Evolutionary conservation across 2,329 filamentous ascomycete genomes (phyloP).

Genomic region (Penicillium sp.): DNA sequence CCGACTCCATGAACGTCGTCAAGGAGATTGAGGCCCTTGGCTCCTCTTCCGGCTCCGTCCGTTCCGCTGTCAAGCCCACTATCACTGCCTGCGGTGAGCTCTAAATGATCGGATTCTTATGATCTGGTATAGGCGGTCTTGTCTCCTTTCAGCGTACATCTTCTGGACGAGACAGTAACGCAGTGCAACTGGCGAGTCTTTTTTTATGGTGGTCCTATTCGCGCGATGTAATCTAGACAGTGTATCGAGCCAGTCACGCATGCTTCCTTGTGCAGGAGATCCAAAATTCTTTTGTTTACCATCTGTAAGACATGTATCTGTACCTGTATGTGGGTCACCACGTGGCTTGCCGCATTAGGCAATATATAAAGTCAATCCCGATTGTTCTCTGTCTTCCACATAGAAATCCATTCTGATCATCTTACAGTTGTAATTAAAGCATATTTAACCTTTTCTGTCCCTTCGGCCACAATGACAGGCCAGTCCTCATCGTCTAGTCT

Average conservation of each 20-base stretch:
- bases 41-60: constrained; percentile 51
- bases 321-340: background rate
- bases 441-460: no score
- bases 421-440: no score
- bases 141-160: constrained; percentile 14
- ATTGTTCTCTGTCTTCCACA: no score
- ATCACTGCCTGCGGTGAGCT: constrained; percentile 53
- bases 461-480: no score
- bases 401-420: no score
- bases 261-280: constrained; percentile 4
- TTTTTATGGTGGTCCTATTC: constrained; percentile 7
- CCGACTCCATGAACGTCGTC: constrained; percentile 55
- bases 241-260: constrained; percentile 21
- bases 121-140: constrained; percentile 8
- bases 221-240: constrained; percentile 30
- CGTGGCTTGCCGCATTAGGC: background rate
- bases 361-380: no score
- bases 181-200: background rate
- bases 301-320: background rate
- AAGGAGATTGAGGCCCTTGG: constrained; percentile 61
- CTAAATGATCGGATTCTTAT: constrained; percentile 35
- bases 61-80: constrained; percentile 55
- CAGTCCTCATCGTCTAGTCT: no score
- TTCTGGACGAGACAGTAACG: background rate
- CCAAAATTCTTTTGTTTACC: background rate